Conservation (phyloP, 371 early-diverging fungal genomes). For the Circinella umbellata region DNA sequence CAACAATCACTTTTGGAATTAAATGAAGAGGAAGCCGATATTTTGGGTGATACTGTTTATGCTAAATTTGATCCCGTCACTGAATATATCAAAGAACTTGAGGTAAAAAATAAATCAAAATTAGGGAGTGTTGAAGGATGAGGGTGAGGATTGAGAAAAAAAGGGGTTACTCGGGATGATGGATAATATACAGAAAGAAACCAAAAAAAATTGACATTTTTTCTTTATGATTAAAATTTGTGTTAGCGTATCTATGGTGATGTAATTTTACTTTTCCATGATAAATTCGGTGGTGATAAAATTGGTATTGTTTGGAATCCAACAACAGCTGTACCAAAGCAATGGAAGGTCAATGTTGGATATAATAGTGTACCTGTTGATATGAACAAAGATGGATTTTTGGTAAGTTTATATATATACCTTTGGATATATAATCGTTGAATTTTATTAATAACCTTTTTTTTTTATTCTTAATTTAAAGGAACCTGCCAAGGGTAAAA, state of each 20-base stretch:
- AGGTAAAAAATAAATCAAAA: slow-evolving; percentile 33
- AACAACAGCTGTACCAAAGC: slow-evolving; percentile 46
- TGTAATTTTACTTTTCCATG: slow-evolving; percentile 71
- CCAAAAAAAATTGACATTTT: not conserved
- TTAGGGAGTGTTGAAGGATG: not conserved
- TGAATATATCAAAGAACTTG: slow-evolving; percentile 64
- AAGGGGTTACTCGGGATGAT: not conserved
- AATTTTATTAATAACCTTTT: not conserved
- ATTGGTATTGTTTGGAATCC: slow-evolving; percentile 80
- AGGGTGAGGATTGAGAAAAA: not conserved
- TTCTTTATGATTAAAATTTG: not conserved
- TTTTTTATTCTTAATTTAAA: slow-evolving; percentile 17
- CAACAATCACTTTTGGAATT: slow-evolving; percentile 44
- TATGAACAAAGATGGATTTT: slow-evolving; percentile 54
- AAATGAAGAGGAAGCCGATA: slow-evolving; percentile 25
- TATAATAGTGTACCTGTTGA: slow-evolving; percentile 67
- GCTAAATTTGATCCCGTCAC: slow-evolving; percentile 72
- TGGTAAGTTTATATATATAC: slow-evolving; percentile 41
- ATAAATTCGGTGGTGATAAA: slow-evolving; percentile 78
- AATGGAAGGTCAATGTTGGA: slow-evolving; percentile 71
- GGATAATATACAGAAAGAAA: too few relatives aligned
- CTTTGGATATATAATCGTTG: too few relatives aligned
- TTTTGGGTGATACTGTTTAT: slow-evolving; percentile 44
- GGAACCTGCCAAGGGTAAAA: slow-evolving; percentile 46
- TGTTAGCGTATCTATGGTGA: slow-evolving; percentile 52